Conservation (phyloP, 306 rosid species). For the Arachis stenosperma region DNA sequence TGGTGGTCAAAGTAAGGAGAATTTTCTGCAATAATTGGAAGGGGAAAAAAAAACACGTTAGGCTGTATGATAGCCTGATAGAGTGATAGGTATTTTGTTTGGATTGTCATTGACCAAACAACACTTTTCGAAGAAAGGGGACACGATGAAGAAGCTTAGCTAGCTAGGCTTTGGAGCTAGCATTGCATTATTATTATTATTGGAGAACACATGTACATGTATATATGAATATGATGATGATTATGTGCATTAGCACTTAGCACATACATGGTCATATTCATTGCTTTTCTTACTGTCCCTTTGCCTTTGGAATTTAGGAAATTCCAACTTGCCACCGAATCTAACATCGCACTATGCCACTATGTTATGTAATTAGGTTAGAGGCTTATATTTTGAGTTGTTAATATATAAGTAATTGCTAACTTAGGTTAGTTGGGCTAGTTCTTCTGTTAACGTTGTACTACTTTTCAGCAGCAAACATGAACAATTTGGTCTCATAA, state of each 20-base stretch:
- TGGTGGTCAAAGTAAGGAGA: slow-evolving; percentile 38
- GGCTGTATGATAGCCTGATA: too few relatives aligned
- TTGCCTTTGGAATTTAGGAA: slow-evolving; percentile 40
- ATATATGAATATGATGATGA: slow-evolving; percentile 9
- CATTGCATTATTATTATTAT: not conserved
- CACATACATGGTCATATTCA: not conserved
- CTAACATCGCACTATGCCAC: slow-evolving; percentile 34
- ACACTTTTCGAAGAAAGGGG: slow-evolving; percentile 20
- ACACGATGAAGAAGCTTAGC: slow-evolving; percentile 34
- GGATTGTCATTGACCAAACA: slow-evolving; percentile 37
- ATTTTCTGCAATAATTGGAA: slow-evolving; percentile 37
- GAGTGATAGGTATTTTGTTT: not conserved
- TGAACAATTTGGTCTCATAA: not conserved
- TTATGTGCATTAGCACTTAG: slow-evolving; percentile 49
- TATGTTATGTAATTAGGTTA: not conserved
- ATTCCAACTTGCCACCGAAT: slow-evolving; percentile 28
- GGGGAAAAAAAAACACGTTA: not conserved
- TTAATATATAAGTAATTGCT: not conserved
- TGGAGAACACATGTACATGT: slow-evolving; percentile 22
- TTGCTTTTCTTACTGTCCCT: slow-evolving; percentile 36
- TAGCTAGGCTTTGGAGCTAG: too few relatives aligned
- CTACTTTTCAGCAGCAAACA: slow-evolving; percentile 20
- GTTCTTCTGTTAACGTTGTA: not conserved
- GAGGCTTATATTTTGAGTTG: not conserved
- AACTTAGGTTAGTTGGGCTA: not conserved